phyloP scores from a whole-genome alignment of 176 grass and related monocot genomes.

The Areca catechu region DNA sequence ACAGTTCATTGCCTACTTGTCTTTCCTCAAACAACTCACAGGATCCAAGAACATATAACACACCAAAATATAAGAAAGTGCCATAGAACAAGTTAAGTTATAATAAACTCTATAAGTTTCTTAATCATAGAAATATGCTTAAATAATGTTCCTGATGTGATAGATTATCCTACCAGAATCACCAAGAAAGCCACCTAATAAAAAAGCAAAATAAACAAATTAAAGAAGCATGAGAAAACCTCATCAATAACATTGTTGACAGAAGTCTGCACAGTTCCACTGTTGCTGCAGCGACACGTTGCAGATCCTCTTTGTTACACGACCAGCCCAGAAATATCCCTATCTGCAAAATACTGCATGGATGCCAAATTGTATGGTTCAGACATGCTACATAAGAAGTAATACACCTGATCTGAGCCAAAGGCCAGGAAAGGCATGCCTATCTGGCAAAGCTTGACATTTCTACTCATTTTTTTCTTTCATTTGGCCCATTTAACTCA shows the following conservation, averaged over 20 bases:
- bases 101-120: no score
- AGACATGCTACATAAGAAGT: not conserved
- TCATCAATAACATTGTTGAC: slow-evolving; percentile 82
- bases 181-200: not conserved
- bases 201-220: not conserved
- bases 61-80: slow-evolving; percentile 6
- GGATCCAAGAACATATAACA: slow-evolving; percentile 63
- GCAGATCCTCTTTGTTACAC: slow-evolving; percentile 81
- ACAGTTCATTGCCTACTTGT: slow-evolving; percentile 93
- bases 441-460: no score
- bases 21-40: slow-evolving; percentile 94
- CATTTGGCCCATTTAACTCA: no score
- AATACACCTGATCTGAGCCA: no score
- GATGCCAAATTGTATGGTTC: not conserved
- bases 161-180: no score
- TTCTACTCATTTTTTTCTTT: no score
- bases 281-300: slow-evolving; percentile 74
- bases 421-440: no score
- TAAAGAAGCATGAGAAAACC: slow-evolving; percentile 22
- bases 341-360: slow-evolving; percentile 77
- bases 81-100: no score
- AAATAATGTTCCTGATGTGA: no score
- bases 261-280: slow-evolving; percentile 83
- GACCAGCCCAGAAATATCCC: slow-evolving; percentile 94
- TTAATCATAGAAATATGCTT: no score